Percentiles rank a stretch among this genome's conserved stretches.
Conservation (phyloP, 2,329 filamentous ascomycete genomes). For the Epichloe amarillans region DNA sequence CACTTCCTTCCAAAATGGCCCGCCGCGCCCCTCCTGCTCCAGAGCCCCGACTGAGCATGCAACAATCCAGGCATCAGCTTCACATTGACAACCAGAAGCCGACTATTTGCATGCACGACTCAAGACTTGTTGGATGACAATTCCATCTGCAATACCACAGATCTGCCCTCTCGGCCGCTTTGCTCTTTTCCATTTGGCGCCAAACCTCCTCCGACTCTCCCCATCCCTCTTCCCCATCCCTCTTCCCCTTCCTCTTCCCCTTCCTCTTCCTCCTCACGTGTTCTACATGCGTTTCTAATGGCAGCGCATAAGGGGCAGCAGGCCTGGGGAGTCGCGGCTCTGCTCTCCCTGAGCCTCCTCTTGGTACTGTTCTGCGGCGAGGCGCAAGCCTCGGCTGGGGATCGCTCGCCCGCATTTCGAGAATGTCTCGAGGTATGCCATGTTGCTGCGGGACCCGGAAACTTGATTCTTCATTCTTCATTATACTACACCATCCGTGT, state of each 20-base stretch:
- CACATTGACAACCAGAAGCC: neutral
- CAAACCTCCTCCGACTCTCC: neutral
- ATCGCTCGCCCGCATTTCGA: constrained; percentile 74
- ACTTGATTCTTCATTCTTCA: no score
- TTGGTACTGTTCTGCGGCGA: constrained; percentile 27
- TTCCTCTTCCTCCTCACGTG: neutral
- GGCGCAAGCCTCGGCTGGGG: constrained; percentile 64
- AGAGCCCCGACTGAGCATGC: neutral
- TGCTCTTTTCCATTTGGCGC: neutral
- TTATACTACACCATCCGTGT: no score
- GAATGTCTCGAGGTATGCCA: constrained; percentile 63
- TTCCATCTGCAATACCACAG: neutral
- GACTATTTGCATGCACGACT: neutral
- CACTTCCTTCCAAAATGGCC: neutral
- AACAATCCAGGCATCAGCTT: neutral
- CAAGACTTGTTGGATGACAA: neutral
- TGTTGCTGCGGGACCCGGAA: constrained; percentile 6
- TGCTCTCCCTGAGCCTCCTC: constrained; percentile 20
- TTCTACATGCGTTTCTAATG: constrained; percentile 21
- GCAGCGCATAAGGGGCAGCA: constrained; percentile 19
- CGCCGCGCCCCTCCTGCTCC: neutral
- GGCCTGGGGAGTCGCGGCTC: constrained; percentile 15
- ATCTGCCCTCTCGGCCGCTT: neutral
- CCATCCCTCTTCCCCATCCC: no score
- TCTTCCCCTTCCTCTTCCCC: no score